phyloP scores from a whole-genome alignment of 345 rosid genomes.

The Euphorbia pulcherrima region DNA sequence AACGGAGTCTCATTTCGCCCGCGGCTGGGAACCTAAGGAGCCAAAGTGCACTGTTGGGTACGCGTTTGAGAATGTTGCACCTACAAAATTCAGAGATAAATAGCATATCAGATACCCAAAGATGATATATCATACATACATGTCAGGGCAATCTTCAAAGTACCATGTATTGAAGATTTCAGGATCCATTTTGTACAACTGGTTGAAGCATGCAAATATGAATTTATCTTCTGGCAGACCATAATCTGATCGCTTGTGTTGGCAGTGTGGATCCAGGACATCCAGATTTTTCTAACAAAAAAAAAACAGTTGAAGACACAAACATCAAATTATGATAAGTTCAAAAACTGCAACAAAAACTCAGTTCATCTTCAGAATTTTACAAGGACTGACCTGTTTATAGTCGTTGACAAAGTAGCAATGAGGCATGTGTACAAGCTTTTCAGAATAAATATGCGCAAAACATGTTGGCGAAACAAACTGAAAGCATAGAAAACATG shows the following conservation, averaged over 20 bases:
- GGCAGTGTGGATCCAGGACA: constrained; percentile 74
- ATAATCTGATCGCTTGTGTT: constrained; percentile 75
- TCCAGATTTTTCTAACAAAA: constrained; percentile 92
- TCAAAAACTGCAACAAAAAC: background rate
- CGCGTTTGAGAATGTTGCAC: constrained; percentile 97
- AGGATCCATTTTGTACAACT: constrained; percentile 98
- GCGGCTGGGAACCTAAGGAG: constrained; percentile 99
- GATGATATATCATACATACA: background rate
- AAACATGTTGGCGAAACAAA: constrained; percentile 79
- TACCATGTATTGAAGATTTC: constrained; percentile 90
- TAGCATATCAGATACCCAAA: constrained; percentile 1
- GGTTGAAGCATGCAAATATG: constrained; percentile 98
- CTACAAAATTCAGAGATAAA: constrained; percentile 29
- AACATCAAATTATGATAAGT: background rate
- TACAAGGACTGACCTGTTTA: constrained; percentile 60
- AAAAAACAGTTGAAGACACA: constrained; percentile 7
- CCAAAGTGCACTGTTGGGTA: constrained; percentile 96
- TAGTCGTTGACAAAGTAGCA: constrained; percentile 99
- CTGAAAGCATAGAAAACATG: constrained; percentile 36
- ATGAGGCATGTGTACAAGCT: constrained; percentile 94
- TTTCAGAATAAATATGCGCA: constrained; percentile 86
- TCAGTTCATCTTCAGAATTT: background rate
- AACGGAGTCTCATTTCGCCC: constrained; percentile 86
- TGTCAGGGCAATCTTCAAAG: constrained; percentile 1
- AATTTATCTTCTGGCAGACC: constrained; percentile 95